Conservation (phyloP, 2,329 filamentous ascomycete species). For the Parastagonospora avenae region DNA sequence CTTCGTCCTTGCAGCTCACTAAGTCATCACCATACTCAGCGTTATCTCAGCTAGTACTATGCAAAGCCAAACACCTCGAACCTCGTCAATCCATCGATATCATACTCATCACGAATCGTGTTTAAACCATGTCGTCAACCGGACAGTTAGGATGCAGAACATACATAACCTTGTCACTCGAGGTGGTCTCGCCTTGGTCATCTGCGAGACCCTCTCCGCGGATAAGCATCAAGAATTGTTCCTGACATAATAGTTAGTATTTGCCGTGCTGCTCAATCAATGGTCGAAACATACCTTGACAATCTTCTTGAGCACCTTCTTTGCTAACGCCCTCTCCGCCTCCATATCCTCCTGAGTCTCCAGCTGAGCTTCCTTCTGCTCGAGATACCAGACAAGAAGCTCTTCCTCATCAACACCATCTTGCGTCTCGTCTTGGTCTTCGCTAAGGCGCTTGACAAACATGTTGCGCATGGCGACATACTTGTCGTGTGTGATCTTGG, state of each 20-base stretch:
- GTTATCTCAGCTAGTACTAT: too few relatives aligned
- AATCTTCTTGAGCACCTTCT: conserved; percentile 92
- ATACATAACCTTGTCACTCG: conserved; percentile 67
- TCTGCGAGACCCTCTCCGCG: conserved; percentile 89
- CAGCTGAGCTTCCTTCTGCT: conserved; percentile 85
- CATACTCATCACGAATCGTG: background rate
- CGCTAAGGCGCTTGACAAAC: conserved; percentile 80
- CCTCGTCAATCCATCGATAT: background rate
- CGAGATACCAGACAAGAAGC: conserved; percentile 86
- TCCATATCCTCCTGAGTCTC: conserved; percentile 81
- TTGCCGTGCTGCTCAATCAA: background rate
- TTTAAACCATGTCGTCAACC: conserved; percentile 62
- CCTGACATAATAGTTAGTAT: conserved; percentile 48
- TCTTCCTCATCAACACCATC: conserved; percentile 86
- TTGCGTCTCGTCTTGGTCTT: conserved; percentile 75
- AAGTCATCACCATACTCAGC: background rate
- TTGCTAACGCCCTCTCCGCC: conserved; percentile 71
- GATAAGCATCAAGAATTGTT: conserved; percentile 64
- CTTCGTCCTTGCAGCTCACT: background rate
- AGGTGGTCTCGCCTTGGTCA: conserved; percentile 64
- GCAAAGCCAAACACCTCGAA: too few relatives aligned
- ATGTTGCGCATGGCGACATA: conserved; percentile 90
- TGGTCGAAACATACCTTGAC: conserved; percentile 72
- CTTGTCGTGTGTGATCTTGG: conserved; percentile 93
- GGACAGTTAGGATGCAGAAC: conserved; percentile 94